Evolutionary conservation across 164 flowering plant genomes (phyloP), one percentile per base, ranked within the genome.

Genomic region (Tetrastigma voinierianum): DNA sequence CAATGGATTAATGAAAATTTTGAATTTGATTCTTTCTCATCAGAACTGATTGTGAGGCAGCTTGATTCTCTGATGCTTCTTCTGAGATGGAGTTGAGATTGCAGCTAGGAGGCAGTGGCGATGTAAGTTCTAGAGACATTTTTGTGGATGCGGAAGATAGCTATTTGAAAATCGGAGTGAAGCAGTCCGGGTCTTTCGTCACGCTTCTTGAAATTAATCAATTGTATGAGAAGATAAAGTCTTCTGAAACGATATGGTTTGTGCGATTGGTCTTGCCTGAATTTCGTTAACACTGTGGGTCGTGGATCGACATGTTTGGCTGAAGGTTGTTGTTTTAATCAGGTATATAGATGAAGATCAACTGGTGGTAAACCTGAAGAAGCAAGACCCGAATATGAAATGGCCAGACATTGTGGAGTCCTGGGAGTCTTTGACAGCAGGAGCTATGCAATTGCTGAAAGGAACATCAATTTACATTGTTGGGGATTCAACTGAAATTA

Each of bases 381-480:
- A 96, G 80, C 87, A 82, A 53, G 96, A 96, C 67, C 76, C 83
- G 3, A 90, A 89, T 51, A 67, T 96, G 70, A 88, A 88, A 75
- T 96, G 99, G 99, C 98, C 97, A 57, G 98, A 92, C 59, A 83
- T 92, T 61, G 66, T 83, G 76, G 99, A 96, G 75, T 83, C 97
- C 5, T 96, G 98, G 99, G 93, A 87, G 69, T 92, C 99, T 25
- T 82, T 96, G 67, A 73, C 91, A 14, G 65, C 70, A 21, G 99
- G 90, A 47, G 78, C 87, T 64, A 43, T 20, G 45, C 96, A 86
- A 59, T 86, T 92, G 57, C 73, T 96, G 13, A 89, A 87, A 81
- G 99, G 97, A 58, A 76, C 95, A 51, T 92, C 99, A 43, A 80
- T 96, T 62, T 88, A 81, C 73, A 66, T 92, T 46, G 88, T 96